Evolutionary conservation across 805 yeast species (phyloP).

Genomic region (Zygotorulaspora sp.): DNA sequence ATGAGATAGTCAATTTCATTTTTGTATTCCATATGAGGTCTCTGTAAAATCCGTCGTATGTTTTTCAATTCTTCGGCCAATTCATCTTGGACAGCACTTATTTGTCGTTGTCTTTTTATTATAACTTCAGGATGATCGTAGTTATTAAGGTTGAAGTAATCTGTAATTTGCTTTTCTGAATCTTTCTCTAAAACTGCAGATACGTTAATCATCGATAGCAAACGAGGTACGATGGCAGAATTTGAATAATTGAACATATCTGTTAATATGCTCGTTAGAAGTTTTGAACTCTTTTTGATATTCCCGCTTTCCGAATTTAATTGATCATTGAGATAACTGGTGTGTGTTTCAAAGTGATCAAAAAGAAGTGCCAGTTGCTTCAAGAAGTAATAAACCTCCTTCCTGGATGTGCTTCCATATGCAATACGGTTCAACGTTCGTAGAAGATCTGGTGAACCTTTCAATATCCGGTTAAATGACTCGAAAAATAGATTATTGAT

Average conservation of each 20-base stretch:
- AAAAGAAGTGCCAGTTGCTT: slow-evolving; percentile 40
- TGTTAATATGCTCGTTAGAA: slow-evolving; percentile 39
- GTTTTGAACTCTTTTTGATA: slow-evolving; percentile 24
- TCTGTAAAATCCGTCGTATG: slow-evolving; percentile 44
- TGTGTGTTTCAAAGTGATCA: slow-evolving; percentile 31
- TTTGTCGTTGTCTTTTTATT: slow-evolving; percentile 34
- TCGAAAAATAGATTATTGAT: slow-evolving; percentile 40
- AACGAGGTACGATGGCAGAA: slow-evolving; percentile 32
- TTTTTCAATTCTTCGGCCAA: slow-evolving; percentile 50
- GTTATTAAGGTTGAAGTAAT: slow-evolving; percentile 39
- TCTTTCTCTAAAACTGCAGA: slow-evolving; percentile 50
- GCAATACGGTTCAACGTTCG: slow-evolving; percentile 53
- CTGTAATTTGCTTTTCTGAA: slow-evolving; percentile 41
- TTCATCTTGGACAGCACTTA: slow-evolving; percentile 42
- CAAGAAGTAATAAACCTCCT: slow-evolving; percentile 55
- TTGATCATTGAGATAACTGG: slow-evolving; percentile 29
- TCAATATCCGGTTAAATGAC: slow-evolving; percentile 33
- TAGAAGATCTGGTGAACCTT: slow-evolving; percentile 52
- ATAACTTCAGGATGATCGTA: slow-evolving; percentile 42
- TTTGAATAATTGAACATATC: slow-evolving; percentile 37
- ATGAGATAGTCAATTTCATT: slow-evolving; percentile 67
- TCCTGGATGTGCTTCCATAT: slow-evolving; percentile 54
- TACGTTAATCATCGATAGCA: slow-evolving; percentile 48
- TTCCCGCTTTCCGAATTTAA: slow-evolving; percentile 20
- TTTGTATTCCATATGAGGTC: slow-evolving; percentile 56